Evolutionary conservation across 768 basidiomycete species (phyloP).

Genomic region (Hortiboletus campestris): DNA sequence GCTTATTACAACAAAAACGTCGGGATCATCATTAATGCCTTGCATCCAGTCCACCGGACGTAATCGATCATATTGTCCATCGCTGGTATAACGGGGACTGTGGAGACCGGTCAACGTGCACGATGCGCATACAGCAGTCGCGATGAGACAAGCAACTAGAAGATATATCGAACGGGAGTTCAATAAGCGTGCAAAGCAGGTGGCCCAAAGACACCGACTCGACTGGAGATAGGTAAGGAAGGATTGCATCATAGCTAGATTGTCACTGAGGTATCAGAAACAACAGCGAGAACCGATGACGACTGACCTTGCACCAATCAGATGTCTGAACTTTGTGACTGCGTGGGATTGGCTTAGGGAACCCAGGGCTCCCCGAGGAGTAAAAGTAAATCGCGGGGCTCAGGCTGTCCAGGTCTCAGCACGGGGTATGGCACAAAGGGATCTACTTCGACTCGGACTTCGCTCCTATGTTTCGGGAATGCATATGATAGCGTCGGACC

Average conservation of each 20-base stretch:
- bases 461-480: conserved; percentile 38
- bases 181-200: conserved; percentile 49
- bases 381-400: conserved; percentile 4
- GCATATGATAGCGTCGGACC: conserved; percentile 24
- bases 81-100: conserved; percentile 20
- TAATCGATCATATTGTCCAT: conserved; percentile 20
- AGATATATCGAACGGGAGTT: conserved; percentile 34
- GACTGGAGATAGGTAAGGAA: conserved; percentile 7
- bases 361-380: conserved; percentile 41
- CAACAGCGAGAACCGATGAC: not conserved
- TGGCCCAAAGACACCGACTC: conserved; percentile 30
- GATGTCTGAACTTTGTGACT: conserved; percentile 27
- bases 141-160: conserved; percentile 26
- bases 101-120: not conserved
- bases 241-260: not conserved
- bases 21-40: conserved; percentile 15
- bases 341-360: conserved; percentile 41
- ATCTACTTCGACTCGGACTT: conserved; percentile 16
- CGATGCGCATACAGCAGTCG: conserved; percentile 36
- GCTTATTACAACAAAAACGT: conserved; percentile 19
- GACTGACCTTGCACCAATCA: conserved; percentile 34
- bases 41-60: conserved; percentile 7
- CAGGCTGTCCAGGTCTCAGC: conserved; percentile 1
- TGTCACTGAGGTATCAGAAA: not conserved
- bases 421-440: conserved; percentile 10